Evolutionary conservation across 768 basidiomycete species (phyloP).

Genomic region (Russula virescens): DNA sequence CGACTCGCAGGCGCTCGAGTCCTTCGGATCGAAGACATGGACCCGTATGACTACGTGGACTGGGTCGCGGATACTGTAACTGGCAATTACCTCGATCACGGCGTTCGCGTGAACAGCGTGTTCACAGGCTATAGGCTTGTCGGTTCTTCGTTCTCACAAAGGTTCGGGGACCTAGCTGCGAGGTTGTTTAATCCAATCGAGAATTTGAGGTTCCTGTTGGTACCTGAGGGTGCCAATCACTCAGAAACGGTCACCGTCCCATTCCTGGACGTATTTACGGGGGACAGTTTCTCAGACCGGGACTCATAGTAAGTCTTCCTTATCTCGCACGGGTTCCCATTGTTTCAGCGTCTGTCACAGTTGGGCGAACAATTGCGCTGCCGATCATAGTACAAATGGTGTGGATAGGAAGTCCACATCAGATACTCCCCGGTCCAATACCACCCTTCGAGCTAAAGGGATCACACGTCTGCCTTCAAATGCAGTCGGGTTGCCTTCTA

Average conservation of each 20-base stretch:
- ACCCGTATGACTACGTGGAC: slow-evolving; percentile 52
- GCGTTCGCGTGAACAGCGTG: slow-evolving; percentile 57
- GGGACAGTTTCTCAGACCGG: slow-evolving; percentile 45
- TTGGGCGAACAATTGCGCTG: slow-evolving; percentile 58
- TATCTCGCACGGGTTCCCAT: neutral
- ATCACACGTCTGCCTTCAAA: slow-evolving; percentile 36
- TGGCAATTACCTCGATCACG: slow-evolving; percentile 60
- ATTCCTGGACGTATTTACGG: slow-evolving; percentile 45
- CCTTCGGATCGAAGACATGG: slow-evolving; percentile 47
- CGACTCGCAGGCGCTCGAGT: slow-evolving; percentile 58
- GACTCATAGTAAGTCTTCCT: slow-evolving; percentile 43
- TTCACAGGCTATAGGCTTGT: slow-evolving; percentile 51
- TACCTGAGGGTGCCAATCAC: slow-evolving; percentile 42
- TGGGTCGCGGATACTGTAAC: slow-evolving; percentile 51
- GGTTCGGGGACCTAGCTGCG: slow-evolving; percentile 52
- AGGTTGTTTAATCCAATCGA: slow-evolving; percentile 44
- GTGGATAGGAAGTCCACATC: slow-evolving; percentile 35
- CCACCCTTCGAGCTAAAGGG: slow-evolving; percentile 29
- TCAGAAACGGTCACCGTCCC: slow-evolving; percentile 50
- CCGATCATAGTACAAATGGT: slow-evolving; percentile 46
- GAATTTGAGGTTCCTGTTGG: slow-evolving; percentile 44
- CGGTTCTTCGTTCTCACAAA: slow-evolving; percentile 47
- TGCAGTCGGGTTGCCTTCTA: slow-evolving; percentile 44
- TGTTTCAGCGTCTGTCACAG: slow-evolving; percentile 31
- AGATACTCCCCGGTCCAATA: neutral